Base-by-base conservation (phyloP, 2,329 filamentous ascomycete species). In the Emergomyces pasteurianus region DNA sequence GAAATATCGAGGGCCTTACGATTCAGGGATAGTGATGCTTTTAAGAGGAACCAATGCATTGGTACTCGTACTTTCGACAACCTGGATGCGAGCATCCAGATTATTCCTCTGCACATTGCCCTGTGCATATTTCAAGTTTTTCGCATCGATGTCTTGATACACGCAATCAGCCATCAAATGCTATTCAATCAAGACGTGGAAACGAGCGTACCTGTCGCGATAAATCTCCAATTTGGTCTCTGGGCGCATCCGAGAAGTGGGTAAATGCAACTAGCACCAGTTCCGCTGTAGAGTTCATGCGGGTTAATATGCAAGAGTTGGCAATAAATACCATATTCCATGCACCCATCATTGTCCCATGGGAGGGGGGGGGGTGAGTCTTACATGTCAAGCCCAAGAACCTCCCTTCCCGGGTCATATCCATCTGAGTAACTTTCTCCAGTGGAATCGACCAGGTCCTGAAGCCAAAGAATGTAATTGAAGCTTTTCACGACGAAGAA, bases 391-490 rank as follows among this genome's bases (percentile, higher is more conserved):
- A 96, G 75, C 0, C 92, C 92, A 0, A 81, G 71, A 1, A 90
- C 78, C 49, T 79, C 75, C n/a, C 82, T 76, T 2, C 80, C 74
- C 0, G 76, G 71, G 59, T 84, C 78, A 65, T 84, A 86, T 0
- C 77, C 77, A 53, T 80, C 76, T 8, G 67, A 67, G 63, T 78
- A 75, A 61, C 74, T 67, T 18, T 76, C 74, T 10, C 77, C 76
- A 0, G 86, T 87, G 0, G 84, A 86, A 68, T 95, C 90, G 7
- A 97, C 71, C 0, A 99, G 81, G 2, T 82, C 80, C 68, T 95
- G 90, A 1, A 97, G 78, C 91, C 92, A 97, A 9, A 92, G 77
- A 23, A 97, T 84, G 72, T 99, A 99, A 69, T 92, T 94, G 72
- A 95, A 86, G 57, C 91, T 85, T 63, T 8, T n/a, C 49, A 26